Evolutionary conservation across 257 asterid genomes (phyloP).

Genomic region (Solanum peruvianum): DNA sequence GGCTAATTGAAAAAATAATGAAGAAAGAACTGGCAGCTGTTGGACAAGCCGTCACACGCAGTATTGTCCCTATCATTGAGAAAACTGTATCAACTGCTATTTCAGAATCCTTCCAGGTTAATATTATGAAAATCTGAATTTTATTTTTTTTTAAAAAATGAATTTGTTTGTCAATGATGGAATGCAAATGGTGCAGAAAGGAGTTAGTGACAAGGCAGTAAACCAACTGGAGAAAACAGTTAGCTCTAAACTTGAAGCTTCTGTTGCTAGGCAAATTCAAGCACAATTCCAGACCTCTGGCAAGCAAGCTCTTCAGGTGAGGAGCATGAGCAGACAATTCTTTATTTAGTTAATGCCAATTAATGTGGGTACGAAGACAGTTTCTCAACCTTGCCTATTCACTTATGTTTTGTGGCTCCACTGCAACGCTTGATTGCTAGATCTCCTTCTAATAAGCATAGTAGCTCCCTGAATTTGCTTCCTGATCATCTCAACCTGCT

Average conservation of each 20-base stretch:
- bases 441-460: not conserved
- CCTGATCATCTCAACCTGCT: not conserved
- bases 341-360: not conserved
- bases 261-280: constrained; percentile 80
- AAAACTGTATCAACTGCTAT: constrained; percentile 58
- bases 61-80: constrained; percentile 60
- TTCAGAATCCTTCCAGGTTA: constrained; percentile 80
- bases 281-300: constrained; percentile 91
- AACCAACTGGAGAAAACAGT: constrained; percentile 83
- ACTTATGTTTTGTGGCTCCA: not conserved
- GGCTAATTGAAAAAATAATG: constrained; percentile 59
- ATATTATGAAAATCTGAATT: not conserved
- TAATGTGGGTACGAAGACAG: not conserved
- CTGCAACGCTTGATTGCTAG: not conserved
- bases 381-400: not conserved
- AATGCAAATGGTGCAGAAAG: constrained; percentile 54
- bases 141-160: not conserved
- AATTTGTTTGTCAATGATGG: not conserved
- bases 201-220: constrained; percentile 87
- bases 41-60: constrained; percentile 71
- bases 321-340: not conserved
- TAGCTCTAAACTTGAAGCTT: constrained; percentile 69
- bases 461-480: not conserved
- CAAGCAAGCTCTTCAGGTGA: constrained; percentile 92
- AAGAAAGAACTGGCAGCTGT: constrained; percentile 63